These are phyloP conservation scores for Citrullus amarus DNA, from an alignment of 306 rosid genomes.

Conservation along the genomic window DNA sequence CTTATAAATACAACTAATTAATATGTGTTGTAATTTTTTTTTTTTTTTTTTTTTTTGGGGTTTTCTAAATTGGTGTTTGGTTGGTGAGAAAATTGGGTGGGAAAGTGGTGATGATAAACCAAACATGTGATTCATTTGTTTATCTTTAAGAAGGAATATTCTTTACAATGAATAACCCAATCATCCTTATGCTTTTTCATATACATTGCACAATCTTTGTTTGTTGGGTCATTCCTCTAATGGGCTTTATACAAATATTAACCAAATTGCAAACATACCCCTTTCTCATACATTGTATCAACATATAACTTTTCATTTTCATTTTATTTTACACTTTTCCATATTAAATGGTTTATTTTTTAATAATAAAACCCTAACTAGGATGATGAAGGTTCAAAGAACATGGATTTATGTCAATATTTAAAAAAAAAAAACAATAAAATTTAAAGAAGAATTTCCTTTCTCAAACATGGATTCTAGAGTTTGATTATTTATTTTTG, in stretches of 20 bases:
- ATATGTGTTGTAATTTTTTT: too few species aligned
- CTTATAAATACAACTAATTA: too few species aligned
- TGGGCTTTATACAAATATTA: not conserved
- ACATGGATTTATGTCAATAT: not conserved
- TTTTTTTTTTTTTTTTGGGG: too few species aligned
- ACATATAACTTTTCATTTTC: too few species aligned
- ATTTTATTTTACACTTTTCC: too few species aligned
- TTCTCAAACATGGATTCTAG: not conserved
- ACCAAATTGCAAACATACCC: not conserved
- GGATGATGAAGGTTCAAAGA: not conserved
- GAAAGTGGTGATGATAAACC: not conserved
- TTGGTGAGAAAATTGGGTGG: not conserved
- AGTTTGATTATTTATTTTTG: not conserved
- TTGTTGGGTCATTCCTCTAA: not conserved
- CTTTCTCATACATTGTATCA: not conserved
- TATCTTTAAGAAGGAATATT: not conserved
- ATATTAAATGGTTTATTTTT: not conserved
- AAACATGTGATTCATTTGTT: constrained; percentile 1
- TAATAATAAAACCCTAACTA: not conserved
- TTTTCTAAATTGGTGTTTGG: not conserved
- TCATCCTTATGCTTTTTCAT: not conserved
- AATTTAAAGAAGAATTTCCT: not conserved
- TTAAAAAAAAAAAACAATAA: not conserved
- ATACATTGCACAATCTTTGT: not conserved
- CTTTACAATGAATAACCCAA: not conserved